These are phyloP conservation scores for Penicillium paxilli DNA, from an alignment of 495 filamentous ascomycete species.

Conservation along the genomic window DNA sequence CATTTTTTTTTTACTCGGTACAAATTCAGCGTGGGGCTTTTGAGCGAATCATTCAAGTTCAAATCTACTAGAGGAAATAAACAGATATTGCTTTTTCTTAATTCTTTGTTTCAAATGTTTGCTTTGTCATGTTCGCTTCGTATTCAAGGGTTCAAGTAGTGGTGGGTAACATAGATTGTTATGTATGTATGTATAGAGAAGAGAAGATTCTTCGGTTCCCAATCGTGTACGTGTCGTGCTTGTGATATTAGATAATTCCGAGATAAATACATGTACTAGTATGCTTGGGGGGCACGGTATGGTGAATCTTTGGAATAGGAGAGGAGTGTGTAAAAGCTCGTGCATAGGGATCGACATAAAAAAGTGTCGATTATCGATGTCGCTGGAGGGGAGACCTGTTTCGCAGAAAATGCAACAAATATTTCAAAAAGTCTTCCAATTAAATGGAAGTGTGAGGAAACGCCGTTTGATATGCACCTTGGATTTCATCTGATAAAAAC, in stretches of 20 bases:
- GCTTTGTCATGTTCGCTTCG: background rate
- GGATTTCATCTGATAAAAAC: conserved; percentile 38
- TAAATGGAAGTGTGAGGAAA: conserved; percentile 34
- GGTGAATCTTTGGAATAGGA: background rate
- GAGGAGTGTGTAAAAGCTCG: background rate
- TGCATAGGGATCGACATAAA: background rate
- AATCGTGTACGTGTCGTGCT: background rate
- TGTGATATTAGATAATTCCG: conserved; percentile 2
- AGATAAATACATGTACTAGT: conserved; percentile 4
- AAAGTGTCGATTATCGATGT: background rate
- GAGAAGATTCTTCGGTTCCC: too few relatives aligned
- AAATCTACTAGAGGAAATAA: conserved; percentile 13
- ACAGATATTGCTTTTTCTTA: conserved; percentile 7
- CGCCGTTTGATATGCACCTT: conserved; percentile 48
- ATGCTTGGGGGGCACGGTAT: background rate
- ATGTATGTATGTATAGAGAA: background rate
- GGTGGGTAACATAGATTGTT: too few relatives aligned
- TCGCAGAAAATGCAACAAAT: conserved; percentile 7
- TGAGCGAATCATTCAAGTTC: conserved; percentile 9
- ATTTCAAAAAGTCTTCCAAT: conserved; percentile 2
- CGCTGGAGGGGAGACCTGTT: background rate
- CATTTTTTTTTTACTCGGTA: background rate
- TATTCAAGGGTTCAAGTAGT: too few relatives aligned
- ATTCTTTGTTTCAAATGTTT: background rate
- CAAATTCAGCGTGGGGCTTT: conserved; percentile 5